Base-by-base conservation (phyloP, 805 yeast species). In the Zygoascus biomembranicola region DNA sequence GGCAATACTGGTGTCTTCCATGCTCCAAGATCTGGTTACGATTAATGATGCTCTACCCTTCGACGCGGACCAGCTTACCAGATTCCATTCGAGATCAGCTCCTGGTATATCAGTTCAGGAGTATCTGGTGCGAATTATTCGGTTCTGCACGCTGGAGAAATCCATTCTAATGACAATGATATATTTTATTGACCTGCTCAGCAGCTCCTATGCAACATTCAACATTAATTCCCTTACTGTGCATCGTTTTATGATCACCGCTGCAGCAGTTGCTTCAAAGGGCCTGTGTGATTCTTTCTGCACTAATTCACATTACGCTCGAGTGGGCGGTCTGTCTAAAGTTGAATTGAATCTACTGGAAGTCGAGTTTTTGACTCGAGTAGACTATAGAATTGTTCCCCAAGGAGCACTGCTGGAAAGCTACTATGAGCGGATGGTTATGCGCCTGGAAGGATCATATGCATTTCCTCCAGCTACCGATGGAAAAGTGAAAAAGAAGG, bases 21-120 rank as follows among this genome's bases (percentile, higher is more conserved):
- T 90, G 94, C 72, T 94, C 28, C 76, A 79, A 47, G 85, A 87
- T 43, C 75, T 92, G 23, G 87, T 90, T 13, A 68, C 73, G 23
- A 75, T 87, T 35, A 92, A 92, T 66, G 98, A 92, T 69, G 71
- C 62, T 31, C 61, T 63, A 23, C 73, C 75, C 43, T 69, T 66
- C 54, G 68, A 58, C 52, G 63, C 68, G 8, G 66, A 66, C 18
- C 63, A 66, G 31, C 75, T 94, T 51, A 92, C 99, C 0, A 73
- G 98, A 59, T 92, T 92, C 67, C 99, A 92, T 67, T 90, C 97
- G 3, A 77, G 97, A 57, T 83, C 92, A 0, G 96, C 97, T 2
- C 98, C 99, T 0, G 79, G 78, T 16, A 92, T 92, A 45, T 84
- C 96, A 5, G 80, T 90, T 14, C 79, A 78, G 59, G 87, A 86